These are phyloP conservation scores for Lineolata rhizophorae DNA, from an alignment of 495 filamentous ascomycete genomes.

Conservation along the genomic window DNA sequence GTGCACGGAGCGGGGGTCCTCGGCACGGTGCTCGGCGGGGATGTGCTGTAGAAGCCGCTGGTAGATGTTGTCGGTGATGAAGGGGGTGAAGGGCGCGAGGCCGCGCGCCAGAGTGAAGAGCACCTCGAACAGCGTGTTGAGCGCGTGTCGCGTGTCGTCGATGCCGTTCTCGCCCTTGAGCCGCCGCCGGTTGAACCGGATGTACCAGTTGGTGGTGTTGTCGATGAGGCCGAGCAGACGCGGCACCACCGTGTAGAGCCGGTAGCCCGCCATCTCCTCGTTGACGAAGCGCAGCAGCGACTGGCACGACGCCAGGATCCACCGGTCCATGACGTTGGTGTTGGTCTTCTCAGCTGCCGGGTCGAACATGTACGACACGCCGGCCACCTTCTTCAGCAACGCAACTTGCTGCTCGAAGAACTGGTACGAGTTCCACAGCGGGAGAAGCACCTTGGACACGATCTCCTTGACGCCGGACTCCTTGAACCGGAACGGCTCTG, in stretches of 20 bases:
- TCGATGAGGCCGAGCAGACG: slow-evolving; percentile 74
- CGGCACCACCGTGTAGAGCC: slow-evolving; percentile 79
- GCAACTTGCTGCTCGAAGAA: slow-evolving; percentile 95
- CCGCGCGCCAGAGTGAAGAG: slow-evolving; percentile 72
- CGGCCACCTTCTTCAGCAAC: slow-evolving; percentile 73
- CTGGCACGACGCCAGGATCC: slow-evolving; percentile 88
- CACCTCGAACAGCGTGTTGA: slow-evolving; percentile 95
- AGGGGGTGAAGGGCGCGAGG: slow-evolving; percentile 87
- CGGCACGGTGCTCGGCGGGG: slow-evolving; percentile 34
- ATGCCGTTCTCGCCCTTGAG: slow-evolving; percentile 83
- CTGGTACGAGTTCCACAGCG: slow-evolving; percentile 93
- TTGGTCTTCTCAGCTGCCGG: slow-evolving; percentile 51
- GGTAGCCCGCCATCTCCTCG: slow-evolving; percentile 65
- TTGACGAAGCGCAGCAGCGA: slow-evolving; percentile 84
- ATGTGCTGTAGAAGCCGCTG: slow-evolving; percentile 63
- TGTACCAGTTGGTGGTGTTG: slow-evolving; percentile 98
- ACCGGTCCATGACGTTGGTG: slow-evolving; percentile 88
- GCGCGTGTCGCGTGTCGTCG: slow-evolving; percentile 70
- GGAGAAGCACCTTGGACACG: slow-evolving; percentile 78
- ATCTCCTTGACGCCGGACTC: slow-evolving; percentile 90
- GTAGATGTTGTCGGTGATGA: slow-evolving; percentile 90
- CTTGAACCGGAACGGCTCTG: slow-evolving; percentile 79
- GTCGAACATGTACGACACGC: slow-evolving; percentile 60
- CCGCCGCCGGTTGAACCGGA: slow-evolving; percentile 91
- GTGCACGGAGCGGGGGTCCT: slow-evolving; percentile 71